Evolutionary conservation across 768 basidiomycete species (phyloP).

Genomic region (Amanita pallidorosea): DNA sequence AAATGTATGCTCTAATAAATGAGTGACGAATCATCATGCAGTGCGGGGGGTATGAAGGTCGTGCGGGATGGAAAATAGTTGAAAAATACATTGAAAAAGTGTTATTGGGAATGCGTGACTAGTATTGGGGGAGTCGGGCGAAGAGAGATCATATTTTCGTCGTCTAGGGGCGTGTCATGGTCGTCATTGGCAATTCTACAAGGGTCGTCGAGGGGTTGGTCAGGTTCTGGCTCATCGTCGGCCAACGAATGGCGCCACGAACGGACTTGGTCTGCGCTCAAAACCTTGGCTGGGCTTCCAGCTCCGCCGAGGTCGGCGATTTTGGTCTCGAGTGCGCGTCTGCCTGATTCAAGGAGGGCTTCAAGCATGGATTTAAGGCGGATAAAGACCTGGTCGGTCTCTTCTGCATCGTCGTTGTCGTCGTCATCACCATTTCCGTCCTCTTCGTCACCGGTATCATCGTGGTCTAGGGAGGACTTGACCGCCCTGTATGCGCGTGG

Average conservation of each 20-base stretch:
- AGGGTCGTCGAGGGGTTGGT: neutral
- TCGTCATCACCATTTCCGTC: slow-evolving; percentile 33
- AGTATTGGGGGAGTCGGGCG: slow-evolving; percentile 2
- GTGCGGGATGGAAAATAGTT: neutral
- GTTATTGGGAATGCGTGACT: slow-evolving; percentile 2
- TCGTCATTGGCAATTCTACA: neutral
- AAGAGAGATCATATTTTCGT: neutral
- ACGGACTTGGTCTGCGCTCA: slow-evolving; percentile 63
- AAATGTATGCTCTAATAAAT: slow-evolving; percentile 3
- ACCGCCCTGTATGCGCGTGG: slow-evolving; percentile 50
- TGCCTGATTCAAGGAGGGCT: slow-evolving; percentile 44
- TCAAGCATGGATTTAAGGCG: slow-evolving; percentile 60
- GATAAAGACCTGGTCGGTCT: slow-evolving; percentile 46
- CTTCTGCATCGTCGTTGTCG: slow-evolving; percentile 23
- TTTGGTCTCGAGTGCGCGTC: slow-evolving; percentile 49
- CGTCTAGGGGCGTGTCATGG: neutral
- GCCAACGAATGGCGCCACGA: slow-evolving; percentile 32
- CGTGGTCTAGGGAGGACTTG: slow-evolving; percentile 35
- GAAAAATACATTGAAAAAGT: neutral
- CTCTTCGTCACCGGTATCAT: slow-evolving; percentile 32
- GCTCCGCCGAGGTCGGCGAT: slow-evolving; percentile 39
- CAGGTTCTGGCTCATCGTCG: neutral
- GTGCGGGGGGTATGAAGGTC: slow-evolving; percentile 5
- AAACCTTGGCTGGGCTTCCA: slow-evolving; percentile 48
- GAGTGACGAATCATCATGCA: slow-evolving; percentile 8